Evolutionary conservation across 495 filamentous ascomycete genomes (phyloP).

Genomic region (Monascus purpureus): DNA sequence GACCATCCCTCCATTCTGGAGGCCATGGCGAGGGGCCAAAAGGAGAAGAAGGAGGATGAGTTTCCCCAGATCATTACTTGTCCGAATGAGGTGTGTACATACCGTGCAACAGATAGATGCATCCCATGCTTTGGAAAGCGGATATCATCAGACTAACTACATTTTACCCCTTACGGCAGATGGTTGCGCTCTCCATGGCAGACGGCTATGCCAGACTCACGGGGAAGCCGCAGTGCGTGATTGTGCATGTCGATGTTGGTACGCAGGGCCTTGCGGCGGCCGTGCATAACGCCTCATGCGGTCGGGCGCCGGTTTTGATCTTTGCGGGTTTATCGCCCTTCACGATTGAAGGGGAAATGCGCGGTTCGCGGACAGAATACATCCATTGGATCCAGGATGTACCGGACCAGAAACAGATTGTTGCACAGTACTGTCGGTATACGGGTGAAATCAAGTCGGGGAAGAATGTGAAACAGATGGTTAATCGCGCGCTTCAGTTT

Average conservation of each 20-base stretch:
- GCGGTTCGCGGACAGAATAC: conserved; percentile 81
- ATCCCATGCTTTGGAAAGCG: neutral
- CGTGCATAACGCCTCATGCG: conserved; percentile 80
- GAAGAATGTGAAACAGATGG: conserved; percentile 90
- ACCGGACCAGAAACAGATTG: conserved; percentile 84
- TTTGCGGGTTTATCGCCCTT: conserved; percentile 86
- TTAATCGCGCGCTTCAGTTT: conserved; percentile 81
- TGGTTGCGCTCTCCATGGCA: conserved; percentile 96
- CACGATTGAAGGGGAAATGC: conserved; percentile 81
- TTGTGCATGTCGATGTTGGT: conserved; percentile 93
- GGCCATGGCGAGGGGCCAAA: conserved; percentile 85
- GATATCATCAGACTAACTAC: conserved; percentile 5
- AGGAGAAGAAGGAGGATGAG: conserved; percentile 41
- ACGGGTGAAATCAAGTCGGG: conserved; percentile 80
- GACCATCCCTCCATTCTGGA: conserved; percentile 90
- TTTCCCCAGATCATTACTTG: conserved; percentile 89
- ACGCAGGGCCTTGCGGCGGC: conserved; percentile 86
- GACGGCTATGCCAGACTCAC: conserved; percentile 88
- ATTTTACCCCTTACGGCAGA: conserved; percentile 35
- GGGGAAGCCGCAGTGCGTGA: conserved; percentile 75
- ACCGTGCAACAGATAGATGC: too few species aligned
- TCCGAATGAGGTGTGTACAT: conserved; percentile 66
- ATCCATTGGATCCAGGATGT: conserved; percentile 98
- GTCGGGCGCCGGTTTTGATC: conserved; percentile 75
- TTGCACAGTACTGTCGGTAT: conserved; percentile 91